Conservation (phyloP, 768 basidiomycete species). For the Kwoniella sp. region DNA sequence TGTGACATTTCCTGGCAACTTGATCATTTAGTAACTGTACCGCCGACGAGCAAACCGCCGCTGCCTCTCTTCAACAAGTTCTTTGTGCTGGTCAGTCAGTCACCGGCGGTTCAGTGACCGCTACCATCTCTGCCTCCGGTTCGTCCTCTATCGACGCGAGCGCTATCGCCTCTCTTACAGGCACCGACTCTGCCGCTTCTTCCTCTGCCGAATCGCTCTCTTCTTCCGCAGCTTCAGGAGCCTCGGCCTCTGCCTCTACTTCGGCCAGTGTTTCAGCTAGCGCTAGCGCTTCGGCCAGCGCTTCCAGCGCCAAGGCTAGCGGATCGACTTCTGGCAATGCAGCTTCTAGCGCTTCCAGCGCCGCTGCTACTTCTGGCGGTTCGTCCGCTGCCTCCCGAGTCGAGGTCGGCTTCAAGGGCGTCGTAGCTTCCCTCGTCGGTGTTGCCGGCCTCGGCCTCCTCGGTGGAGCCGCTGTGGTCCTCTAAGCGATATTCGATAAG, state of each 20-base stretch:
- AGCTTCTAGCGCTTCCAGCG: slow-evolving; percentile 11
- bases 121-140: slow-evolving; percentile 30
- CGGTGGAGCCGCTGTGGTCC: slow-evolving; percentile 11
- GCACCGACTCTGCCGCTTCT: slow-evolving; percentile 19
- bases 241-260: slow-evolving; percentile 9
- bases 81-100: slow-evolving; percentile 33
- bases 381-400: slow-evolving; percentile 13
- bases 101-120: slow-evolving; percentile 38
- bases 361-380: slow-evolving; percentile 18
- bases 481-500: no score
- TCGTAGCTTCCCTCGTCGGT: slow-evolving; percentile 9
- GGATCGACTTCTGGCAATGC: no score
- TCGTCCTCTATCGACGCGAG: slow-evolving; percentile 26
- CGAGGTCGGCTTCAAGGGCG: slow-evolving; percentile 14
- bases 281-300: background rate
- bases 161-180: slow-evolving; percentile 15
- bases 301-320: background rate
- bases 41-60: slow-evolving; percentile 40
- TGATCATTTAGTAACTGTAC: slow-evolving; percentile 51
- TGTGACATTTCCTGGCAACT: no score
- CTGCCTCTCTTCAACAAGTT: slow-evolving; percentile 40
- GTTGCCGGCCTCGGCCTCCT: slow-evolving; percentile 21
- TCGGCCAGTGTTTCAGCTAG: background rate
- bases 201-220: slow-evolving; percentile 26
- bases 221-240: slow-evolving; percentile 22